Evolutionary conservation across 495 filamentous ascomycete genomes (phyloP).

Genomic region (Monascus purpureus): DNA sequence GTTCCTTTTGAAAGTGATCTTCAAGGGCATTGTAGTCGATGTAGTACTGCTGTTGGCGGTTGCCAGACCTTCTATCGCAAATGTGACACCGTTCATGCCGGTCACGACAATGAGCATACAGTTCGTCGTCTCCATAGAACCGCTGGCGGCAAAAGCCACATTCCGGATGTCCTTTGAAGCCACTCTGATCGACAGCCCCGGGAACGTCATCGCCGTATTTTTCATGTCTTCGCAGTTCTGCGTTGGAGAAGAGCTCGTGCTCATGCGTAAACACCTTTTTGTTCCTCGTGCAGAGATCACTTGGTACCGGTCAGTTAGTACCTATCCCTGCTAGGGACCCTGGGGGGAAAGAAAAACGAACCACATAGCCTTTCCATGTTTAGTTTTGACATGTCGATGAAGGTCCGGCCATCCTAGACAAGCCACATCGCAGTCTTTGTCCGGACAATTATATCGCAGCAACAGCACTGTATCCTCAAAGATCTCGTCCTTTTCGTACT

Average conservation of each 20-base stretch:
- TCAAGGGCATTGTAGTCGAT: conserved; percentile 73
- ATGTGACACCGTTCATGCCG: conserved; percentile 92
- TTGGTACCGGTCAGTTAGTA: conserved; percentile 9
- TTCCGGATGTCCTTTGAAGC: conserved; percentile 90
- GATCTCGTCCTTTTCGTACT: conserved; percentile 75
- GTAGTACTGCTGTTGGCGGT: conserved; percentile 75
- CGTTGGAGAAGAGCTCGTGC: conserved; percentile 80
- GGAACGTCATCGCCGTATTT: conserved; percentile 82
- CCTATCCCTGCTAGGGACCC: neutral
- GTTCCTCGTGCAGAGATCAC: conserved; percentile 80
- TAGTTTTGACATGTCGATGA: conserved; percentile 72
- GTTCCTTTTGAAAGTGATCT: conserved; percentile 71
- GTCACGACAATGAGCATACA: conserved; percentile 81
- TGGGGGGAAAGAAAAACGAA: conserved; percentile 18
- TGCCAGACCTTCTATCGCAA: conserved; percentile 61
- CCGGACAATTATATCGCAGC: conserved; percentile 92
- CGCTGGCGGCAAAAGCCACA: conserved; percentile 84
- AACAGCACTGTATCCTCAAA: conserved; percentile 76
- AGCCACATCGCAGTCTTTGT: conserved; percentile 68
- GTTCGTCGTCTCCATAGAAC: conserved; percentile 93
- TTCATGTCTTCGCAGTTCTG: conserved; percentile 76
- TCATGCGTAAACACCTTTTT: conserved; percentile 99
- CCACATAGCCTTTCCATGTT: conserved; percentile 84
- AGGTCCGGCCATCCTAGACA: conserved; percentile 89
- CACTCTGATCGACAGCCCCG: conserved; percentile 81